Evolutionary conservation across 352 stramenopile species (phyloP).

Genomic region (Thalassiosira oceanica): DNA sequence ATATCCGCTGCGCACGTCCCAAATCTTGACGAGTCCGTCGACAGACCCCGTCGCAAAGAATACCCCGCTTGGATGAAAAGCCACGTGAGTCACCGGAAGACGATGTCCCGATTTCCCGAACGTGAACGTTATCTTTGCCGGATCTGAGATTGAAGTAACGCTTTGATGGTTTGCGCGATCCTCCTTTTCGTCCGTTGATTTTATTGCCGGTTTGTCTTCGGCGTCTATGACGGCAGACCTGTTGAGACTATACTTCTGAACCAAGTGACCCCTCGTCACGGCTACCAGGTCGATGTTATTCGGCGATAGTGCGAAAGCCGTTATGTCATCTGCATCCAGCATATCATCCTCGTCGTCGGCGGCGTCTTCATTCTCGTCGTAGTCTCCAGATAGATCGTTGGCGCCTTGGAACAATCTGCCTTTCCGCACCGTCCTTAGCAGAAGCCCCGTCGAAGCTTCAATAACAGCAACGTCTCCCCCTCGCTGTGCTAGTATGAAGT

Average conservation of each 20-base stretch:
- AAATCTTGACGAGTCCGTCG: conserved; percentile 91
- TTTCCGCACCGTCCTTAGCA: conserved; percentile 55
- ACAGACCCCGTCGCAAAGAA: conserved; percentile 94
- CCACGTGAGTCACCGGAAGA: conserved; percentile 65
- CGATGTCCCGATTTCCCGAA: conserved; percentile 69
- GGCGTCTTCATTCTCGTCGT: conserved; percentile 47
- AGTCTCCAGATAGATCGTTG: conserved; percentile 20
- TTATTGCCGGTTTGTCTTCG: neutral
- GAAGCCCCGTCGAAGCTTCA: conserved; percentile 56
- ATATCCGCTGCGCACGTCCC: conserved; percentile 69
- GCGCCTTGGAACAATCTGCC: conserved; percentile 22
- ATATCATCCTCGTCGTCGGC: conserved; percentile 66
- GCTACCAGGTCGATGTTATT: conserved; percentile 70
- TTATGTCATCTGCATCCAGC: conserved; percentile 73
- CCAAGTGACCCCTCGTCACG: conserved; percentile 60
- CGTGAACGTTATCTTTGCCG: conserved; percentile 50
- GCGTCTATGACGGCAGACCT: conserved; percentile 3
- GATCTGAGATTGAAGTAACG: conserved; percentile 32
- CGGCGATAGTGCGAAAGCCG: conserved; percentile 58
- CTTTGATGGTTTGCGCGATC: conserved; percentile 12
- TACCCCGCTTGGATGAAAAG: conserved; percentile 67
- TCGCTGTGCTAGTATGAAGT: conserved; percentile 72
- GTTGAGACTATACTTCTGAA: conserved; percentile 64
- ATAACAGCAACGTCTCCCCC: conserved; percentile 74
- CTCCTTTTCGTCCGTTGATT: conserved; percentile 15